Percentiles rank a stretch among this genome's conserved stretches.
phyloP scores from a whole-genome alignment of 352 stramenopile genomes.

The Pythium sp. region DNA sequence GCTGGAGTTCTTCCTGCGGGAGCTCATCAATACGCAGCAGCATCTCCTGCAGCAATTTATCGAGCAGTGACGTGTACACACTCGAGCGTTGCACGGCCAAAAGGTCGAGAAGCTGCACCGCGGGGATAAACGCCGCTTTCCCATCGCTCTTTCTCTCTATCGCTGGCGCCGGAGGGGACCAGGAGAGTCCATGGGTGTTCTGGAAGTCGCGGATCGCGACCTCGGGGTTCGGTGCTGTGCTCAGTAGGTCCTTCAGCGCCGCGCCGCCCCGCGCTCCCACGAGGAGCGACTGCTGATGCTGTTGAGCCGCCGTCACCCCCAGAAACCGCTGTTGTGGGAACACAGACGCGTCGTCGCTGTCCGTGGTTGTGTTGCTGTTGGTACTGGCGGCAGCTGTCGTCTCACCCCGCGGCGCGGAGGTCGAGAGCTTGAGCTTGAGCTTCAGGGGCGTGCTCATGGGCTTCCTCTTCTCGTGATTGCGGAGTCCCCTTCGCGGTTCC shows the following conservation, averaged over 20 bases:
- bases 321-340: conserved; percentile 16
- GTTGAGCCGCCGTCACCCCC: conserved; percentile 11
- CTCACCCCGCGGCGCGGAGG: conserved; percentile 6
- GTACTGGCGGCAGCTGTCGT: background rate
- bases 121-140: conserved; percentile 37
- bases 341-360: conserved; percentile 16
- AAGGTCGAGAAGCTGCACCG: conserved; percentile 76
- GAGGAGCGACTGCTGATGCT: conserved; percentile 34
- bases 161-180: conserved; percentile 14
- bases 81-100: conserved; percentile 60
- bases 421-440: conserved; percentile 59
- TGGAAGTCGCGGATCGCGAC: conserved; percentile 84
- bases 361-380: conserved; percentile 9
- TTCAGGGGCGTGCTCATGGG: conserved; percentile 51
- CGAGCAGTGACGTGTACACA: conserved; percentile 69
- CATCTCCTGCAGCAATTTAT: conserved; percentile 68
- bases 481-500: background rate
- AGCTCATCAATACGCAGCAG: conserved; percentile 70
- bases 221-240: conserved; percentile 80
- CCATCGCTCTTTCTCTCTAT: conserved; percentile 17
- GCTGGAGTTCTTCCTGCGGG: conserved; percentile 64
- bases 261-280: conserved; percentile 70
- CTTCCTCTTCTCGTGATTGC: background rate
- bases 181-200: conserved; percentile 50
- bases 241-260: conserved; percentile 81